Percentiles rank a stretch among this genome's conserved stretches.
Conservation (phyloP, 2,329 filamentous ascomycete species). For the Colletotrichum brevisporum region DNA sequence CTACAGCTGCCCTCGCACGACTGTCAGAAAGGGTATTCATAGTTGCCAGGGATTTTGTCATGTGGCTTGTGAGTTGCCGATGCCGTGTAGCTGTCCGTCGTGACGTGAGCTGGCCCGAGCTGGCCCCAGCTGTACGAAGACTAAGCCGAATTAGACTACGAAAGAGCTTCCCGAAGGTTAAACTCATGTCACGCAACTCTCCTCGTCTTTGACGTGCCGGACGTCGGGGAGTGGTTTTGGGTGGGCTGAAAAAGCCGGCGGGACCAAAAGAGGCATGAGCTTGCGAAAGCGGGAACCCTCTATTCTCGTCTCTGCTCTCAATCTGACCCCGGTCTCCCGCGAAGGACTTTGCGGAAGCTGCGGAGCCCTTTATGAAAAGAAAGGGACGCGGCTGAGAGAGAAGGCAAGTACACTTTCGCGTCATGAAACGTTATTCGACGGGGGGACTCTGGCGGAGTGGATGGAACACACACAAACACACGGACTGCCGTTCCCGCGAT, state of each 20-base stretch:
- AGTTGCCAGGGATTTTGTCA: neutral
- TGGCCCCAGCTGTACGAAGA: neutral
- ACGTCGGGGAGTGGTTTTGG: slow-evolving; percentile 2
- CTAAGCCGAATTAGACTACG: neutral
- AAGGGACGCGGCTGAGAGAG: neutral
- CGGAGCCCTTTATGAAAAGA: neutral
- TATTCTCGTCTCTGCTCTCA: too few species aligned
- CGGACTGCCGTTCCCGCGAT: slow-evolving; percentile 31
- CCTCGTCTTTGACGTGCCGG: neutral
- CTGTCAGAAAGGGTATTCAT: neutral
- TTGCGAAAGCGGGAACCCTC: slow-evolving; percentile 14
- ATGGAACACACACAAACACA: slow-evolving; percentile 13
- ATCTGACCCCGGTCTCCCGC: too few species aligned
- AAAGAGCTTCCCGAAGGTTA: neutral
- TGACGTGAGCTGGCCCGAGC: neutral
- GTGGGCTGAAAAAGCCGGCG: neutral
- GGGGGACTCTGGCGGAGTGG: neutral
- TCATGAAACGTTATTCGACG: slow-evolving; percentile 33
- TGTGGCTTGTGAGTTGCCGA: slow-evolving; percentile 9
- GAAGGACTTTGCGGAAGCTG: slow-evolving; percentile 6
- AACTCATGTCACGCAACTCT: slow-evolving; percentile 9
- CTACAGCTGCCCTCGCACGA: slow-evolving; percentile 9
- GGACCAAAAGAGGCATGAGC: slow-evolving; percentile 1
- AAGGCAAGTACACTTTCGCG: neutral
- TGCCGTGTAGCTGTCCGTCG: neutral